Percentiles rank a stretch among this genome's conserved stretches.
Conservation (phyloP, 371 early-diverging fungal species). For the Chytridium lagenaria region DNA sequence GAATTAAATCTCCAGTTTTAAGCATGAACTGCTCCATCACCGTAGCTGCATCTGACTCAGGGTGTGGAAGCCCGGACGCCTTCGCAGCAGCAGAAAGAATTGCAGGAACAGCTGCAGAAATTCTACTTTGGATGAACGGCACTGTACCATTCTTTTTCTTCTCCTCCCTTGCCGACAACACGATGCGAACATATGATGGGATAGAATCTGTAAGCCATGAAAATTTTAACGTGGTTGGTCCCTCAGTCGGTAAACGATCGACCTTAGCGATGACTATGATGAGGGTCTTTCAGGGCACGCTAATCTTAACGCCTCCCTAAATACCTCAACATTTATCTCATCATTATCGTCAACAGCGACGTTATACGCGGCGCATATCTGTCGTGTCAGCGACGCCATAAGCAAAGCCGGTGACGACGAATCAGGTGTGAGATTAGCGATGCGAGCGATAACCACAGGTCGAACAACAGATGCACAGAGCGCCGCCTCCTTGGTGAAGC, state of each 20-base stretch:
- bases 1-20: conserved; percentile 27
- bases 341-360: conserved; percentile 10
- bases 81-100: background rate
- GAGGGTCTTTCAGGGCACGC: conserved; percentile 28
- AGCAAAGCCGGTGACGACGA: conserved; percentile 12
- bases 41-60: conserved; percentile 4
- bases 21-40: conserved; percentile 19
- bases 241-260: background rate
- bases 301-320: conserved; percentile 21
- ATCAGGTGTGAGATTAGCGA: conserved; percentile 24
- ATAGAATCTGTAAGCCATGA: conserved; percentile 30
- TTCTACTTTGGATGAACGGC: conserved; percentile 10
- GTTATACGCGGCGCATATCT: conserved; percentile 28
- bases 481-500: background rate
- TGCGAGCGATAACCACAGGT: conserved; percentile 25
- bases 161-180: conserved; percentile 14
- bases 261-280: conserved; percentile 28
- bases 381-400: conserved; percentile 31
- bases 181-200: conserved; percentile 31
- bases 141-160: background rate
- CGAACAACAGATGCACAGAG: background rate
- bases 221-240: background rate
- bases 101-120: background rate
- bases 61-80: conserved; percentile 17
- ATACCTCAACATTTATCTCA: conserved; percentile 21